Base-by-base conservation (phyloP, 176 grass and related monocot species). In the Typha latifolia region DNA sequence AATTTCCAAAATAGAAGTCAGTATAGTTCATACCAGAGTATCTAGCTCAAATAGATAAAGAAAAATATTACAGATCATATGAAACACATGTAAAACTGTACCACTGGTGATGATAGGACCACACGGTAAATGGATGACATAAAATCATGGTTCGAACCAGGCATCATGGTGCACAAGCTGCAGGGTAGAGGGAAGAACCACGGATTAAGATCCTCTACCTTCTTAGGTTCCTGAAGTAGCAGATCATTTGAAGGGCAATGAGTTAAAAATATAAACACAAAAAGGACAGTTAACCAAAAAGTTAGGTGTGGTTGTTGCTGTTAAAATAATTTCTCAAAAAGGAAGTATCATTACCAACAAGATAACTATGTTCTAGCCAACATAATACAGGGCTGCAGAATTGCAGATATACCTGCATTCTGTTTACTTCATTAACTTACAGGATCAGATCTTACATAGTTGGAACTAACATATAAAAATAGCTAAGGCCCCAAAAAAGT, bases 171-270 rank as follows among this genome's bases (percentile, higher is more conserved):
- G 73, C 85, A 92, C 63, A 81, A 72, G 66, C 78, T 75, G 62
- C 80, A 89, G 14, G 88, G 81, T 34, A 85, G 67, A 62, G 93
- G 93, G 56, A 97, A 92, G 78, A 84, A 86, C 88, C 93, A 97
- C 64, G 88, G 85, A 72, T 82, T 43, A 12, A 97, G 77, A 72
- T 90, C 83, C 82, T 74, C 47, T 19, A 97, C 43, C 76, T 86
- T 70, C 61, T 82, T 84, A 72, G 48, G 55, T 21, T 66, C 80
- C 93, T 97, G 82, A 56, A 76, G 65, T 67, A 57, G 34, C 34
- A 22, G 59, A 32, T 21, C 43, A 51, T 52, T 18, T 18, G 48
- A 62, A 52, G 57, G 22, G 49, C 14, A 24, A 76, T 24, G 62
- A 84, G 43, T 20, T 37, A 37, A 37, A 26, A 77, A 22, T 48